phyloP scores from a whole-genome alignment of 1,139 yeast genomes.

The Fermentozyma sake region DNA sequence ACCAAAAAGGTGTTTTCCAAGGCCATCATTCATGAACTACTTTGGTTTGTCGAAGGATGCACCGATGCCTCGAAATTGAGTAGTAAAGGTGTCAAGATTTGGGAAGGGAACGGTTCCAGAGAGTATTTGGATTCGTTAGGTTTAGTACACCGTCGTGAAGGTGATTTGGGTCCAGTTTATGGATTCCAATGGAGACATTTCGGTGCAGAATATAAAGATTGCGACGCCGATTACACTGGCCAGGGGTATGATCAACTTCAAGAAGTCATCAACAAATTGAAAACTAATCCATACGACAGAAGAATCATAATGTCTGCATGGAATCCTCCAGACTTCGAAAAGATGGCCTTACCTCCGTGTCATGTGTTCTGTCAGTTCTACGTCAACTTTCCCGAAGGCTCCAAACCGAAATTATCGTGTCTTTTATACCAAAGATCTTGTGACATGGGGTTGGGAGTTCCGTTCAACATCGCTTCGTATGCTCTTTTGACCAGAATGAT shows the following conservation, averaged over 20 bases:
- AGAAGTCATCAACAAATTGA: conserved; percentile 73
- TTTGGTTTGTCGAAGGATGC: conserved; percentile 90
- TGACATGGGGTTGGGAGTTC: conserved; percentile 98
- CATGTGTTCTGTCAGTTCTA: conserved; percentile 95
- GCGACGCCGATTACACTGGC: conserved; percentile 82
- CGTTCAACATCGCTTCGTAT: conserved; percentile 95
- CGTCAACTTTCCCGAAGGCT: conserved; percentile 66
- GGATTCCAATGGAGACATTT: conserved; percentile 99
- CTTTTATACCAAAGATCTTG: conserved; percentile 94
- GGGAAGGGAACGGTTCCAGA: conserved; percentile 99
- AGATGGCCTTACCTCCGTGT: conserved; percentile 98
- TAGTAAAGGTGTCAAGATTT: conserved; percentile 84
- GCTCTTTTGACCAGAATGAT: conserved; percentile 91
- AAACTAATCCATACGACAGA: conserved; percentile 88
- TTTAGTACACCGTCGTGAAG: conserved; percentile 73
- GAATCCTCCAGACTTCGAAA: conserved; percentile 92
- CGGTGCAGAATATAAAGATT: conserved; percentile 85
- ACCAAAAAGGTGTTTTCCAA: conserved; percentile 89
- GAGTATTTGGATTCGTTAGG: conserved; percentile 86
- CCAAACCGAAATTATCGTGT: conserved; percentile 72
- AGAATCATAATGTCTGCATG: conserved; percentile 94
- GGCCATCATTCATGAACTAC: conserved; percentile 81
- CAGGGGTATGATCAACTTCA: conserved; percentile 88
- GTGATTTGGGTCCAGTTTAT: conserved; percentile 96
- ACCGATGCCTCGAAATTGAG: conserved; percentile 80